phyloP scores from a whole-genome alignment of 2,329 filamentous ascomycete genomes.

The Fusarium staphyleae region DNA sequence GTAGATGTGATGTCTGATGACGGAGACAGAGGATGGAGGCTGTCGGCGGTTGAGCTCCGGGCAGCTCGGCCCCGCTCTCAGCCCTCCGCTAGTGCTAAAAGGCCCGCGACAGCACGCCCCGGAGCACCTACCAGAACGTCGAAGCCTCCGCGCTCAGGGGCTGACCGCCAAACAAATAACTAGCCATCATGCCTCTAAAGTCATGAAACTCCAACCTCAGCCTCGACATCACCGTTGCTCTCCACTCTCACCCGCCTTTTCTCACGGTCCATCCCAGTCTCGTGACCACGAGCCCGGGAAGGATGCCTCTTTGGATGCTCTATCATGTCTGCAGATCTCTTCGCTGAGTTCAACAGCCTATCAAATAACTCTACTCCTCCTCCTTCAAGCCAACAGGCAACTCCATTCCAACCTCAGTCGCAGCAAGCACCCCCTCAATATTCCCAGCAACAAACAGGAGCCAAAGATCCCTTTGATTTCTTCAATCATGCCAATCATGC shows the following conservation, averaged over 20 bases:
- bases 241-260: neutral
- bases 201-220: slow-evolving; percentile 8
- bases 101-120: slow-evolving; percentile 9
- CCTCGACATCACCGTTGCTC: slow-evolving; percentile 1
- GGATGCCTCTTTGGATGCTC: slow-evolving; percentile 26
- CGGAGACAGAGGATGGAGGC: slow-evolving; percentile 7
- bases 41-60: slow-evolving; percentile 22
- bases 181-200: neutral
- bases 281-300: slow-evolving; percentile 11
- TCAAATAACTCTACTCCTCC: slow-evolving; percentile 47
- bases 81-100: slow-evolving; percentile 5
- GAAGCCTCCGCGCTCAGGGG: slow-evolving; percentile 23
- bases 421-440: slow-evolving; percentile 16
- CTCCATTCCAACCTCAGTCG: slow-evolving; percentile 19
- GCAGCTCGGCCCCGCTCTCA: slow-evolving; percentile 29
- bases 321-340: slow-evolving; percentile 70
- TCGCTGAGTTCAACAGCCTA: slow-evolving; percentile 66
- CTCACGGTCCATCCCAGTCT: slow-evolving; percentile 1
- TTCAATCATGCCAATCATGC: slow-evolving; percentile 29
- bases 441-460: slow-evolving; percentile 18
- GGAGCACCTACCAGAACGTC: slow-evolving; percentile 1
- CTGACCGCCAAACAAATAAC: slow-evolving; percentile 25
- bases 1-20: slow-evolving; percentile 21
- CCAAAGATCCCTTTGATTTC: slow-evolving; percentile 42
- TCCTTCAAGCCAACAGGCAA: slow-evolving; percentile 33